These are phyloP conservation scores for Postia placenta DNA, from an alignment of 768 basidiomycete species.

Conservation along the genomic window DNA sequence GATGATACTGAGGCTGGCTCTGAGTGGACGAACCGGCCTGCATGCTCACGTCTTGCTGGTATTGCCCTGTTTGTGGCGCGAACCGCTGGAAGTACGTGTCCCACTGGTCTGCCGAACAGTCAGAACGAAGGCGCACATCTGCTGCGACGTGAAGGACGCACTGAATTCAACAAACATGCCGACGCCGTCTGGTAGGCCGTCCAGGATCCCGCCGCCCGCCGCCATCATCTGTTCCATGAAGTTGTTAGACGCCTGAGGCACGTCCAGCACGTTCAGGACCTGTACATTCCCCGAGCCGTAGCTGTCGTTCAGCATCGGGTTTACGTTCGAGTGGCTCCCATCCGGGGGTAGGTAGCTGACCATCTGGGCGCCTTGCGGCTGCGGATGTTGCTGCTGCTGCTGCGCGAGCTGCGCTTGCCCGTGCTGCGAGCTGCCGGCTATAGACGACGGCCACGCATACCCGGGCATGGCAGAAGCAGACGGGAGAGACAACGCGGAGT, in stretches of 20 bases:
- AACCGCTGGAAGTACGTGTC: constrained; percentile 75
- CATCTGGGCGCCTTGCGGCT: constrained; percentile 22
- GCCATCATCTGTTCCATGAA: constrained; percentile 59
- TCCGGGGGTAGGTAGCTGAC: constrained; percentile 56
- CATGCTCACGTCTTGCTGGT: constrained; percentile 9
- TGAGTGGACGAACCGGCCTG: constrained; percentile 4
- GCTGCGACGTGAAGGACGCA: constrained; percentile 7
- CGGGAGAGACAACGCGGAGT: constrained; percentile 11
- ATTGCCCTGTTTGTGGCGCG: constrained; percentile 7
- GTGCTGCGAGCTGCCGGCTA: constrained; percentile 1
- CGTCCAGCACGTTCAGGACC: constrained; percentile 72
- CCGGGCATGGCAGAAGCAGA: constrained; percentile 4
- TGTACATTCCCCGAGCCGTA: constrained; percentile 48
- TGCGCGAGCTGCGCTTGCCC: neutral
- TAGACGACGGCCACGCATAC: constrained; percentile 8
- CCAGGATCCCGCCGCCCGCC: constrained; percentile 64
- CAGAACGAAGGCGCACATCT: constrained; percentile 4
- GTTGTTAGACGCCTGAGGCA: constrained; percentile 44
- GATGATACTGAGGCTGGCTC: constrained; percentile 7
- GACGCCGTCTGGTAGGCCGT: constrained; percentile 64
- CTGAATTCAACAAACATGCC: constrained; percentile 84
- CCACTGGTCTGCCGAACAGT: constrained; percentile 58
- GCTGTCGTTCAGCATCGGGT: constrained; percentile 64
- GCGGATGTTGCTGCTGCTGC: constrained; percentile 8
- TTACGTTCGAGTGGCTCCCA: constrained; percentile 52